A percentile compares a stretch with the other conserved stretches of the same genome.
These are phyloP conservation scores for Xerocomus potaroensis DNA, from an alignment of 768 basidiomycete species.

Conservation along the genomic window DNA sequence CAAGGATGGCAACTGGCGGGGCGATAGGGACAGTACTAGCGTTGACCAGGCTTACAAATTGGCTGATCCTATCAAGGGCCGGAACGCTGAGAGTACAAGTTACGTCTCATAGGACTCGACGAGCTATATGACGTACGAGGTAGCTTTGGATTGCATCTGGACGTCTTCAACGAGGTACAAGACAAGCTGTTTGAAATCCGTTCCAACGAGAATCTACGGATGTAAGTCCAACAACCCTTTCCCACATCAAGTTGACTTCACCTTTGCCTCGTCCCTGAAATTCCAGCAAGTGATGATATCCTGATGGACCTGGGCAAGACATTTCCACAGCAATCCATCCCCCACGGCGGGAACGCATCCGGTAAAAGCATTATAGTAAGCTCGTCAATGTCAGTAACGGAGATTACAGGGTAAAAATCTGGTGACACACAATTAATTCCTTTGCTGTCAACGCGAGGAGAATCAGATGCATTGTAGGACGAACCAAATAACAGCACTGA, in stretches of 20 bases:
- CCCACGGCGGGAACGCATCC: conserved; percentile 1
- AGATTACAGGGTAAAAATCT: neutral
- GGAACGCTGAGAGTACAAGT: neutral
- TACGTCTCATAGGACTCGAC: neutral
- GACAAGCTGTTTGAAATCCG: too few species aligned
- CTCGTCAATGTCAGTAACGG: neutral
- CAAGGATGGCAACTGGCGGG: conserved; percentile 5
- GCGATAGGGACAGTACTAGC: conserved; percentile 1
- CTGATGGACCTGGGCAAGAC: conserved; percentile 4
- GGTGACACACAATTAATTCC: conserved; percentile 3
- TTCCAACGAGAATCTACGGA: too few species aligned
- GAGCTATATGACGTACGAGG: neutral
- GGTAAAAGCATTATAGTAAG: conserved; percentile 1
- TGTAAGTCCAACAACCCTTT: too few species aligned
- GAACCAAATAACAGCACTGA: neutral
- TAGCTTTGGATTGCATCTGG: too few species aligned
- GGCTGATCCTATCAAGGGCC: neutral
- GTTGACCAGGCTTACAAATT: conserved; percentile 2
- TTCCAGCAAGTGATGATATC: conserved; percentile 10
- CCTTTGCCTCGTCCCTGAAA: conserved; percentile 2
- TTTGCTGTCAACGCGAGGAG: neutral
- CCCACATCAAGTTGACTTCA: neutral
- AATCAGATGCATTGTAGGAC: neutral
- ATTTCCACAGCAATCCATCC: neutral
- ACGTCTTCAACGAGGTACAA: too few species aligned